A percentile compares a stretch with the other conserved stretches of the same genome.
These are phyloP conservation scores for Metschnikowia corniflorae DNA, from an alignment of 805 yeast species.

Conservation along the genomic window DNA sequence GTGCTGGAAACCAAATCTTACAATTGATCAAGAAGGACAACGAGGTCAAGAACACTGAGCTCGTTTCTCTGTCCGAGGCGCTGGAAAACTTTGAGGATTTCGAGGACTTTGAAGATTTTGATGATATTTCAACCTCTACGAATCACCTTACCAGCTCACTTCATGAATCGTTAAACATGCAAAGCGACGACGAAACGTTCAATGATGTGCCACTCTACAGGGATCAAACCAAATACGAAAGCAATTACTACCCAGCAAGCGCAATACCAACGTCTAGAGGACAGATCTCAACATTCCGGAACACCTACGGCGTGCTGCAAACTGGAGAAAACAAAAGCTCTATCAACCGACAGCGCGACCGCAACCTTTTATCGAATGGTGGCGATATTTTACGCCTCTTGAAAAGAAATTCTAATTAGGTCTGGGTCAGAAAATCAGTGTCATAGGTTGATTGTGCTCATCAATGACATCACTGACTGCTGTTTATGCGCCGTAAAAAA, in stretches of 20 bases:
- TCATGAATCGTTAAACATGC: slow-evolving; percentile 28
- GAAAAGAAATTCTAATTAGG: slow-evolving; percentile 4
- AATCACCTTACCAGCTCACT: slow-evolving; percentile 19
- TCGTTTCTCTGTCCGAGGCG: too few species aligned
- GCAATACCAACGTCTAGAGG: too few species aligned
- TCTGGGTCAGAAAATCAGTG: too few species aligned
- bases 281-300: slow-evolving; percentile 8
- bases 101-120: slow-evolving; percentile 32
- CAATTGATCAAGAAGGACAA: slow-evolving; percentile 12
- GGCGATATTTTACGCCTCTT: slow-evolving; percentile 20
- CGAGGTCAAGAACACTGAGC: too few species aligned
- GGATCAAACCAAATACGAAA: too few species aligned
- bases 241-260: too few species aligned
- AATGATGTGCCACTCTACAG: too few species aligned
- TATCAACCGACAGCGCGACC: slow-evolving; percentile 4
- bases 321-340: slow-evolving; percentile 7
- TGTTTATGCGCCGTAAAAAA: slow-evolving; percentile 5
- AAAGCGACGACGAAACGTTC: slow-evolving; percentile 38
- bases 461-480: not conserved
- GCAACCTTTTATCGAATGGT: slow-evolving; percentile 10
- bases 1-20: slow-evolving; percentile 22
- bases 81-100: slow-evolving; percentile 28
- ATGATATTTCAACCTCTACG: slow-evolving; percentile 24
- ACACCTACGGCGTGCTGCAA: slow-evolving; percentile 13
- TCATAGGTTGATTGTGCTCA: too few species aligned